Evolutionary conservation across 2,329 filamentous ascomycete genomes (phyloP).

Genomic region (Tolypocladium tropicale): DNA sequence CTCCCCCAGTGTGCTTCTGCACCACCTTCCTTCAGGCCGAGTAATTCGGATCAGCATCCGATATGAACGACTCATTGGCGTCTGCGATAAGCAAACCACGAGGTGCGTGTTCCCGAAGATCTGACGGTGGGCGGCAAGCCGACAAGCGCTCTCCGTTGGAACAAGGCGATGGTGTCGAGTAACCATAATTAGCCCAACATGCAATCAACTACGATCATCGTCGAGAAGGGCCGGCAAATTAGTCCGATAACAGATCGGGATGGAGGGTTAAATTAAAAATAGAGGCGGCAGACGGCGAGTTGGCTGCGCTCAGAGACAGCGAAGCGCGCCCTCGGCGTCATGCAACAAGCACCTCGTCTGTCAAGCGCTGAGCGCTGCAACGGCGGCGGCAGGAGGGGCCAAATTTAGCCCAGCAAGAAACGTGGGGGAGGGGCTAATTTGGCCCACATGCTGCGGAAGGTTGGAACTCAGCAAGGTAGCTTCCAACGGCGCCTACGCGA

Average conservation of each 20-base stretch:
- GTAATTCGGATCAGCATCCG: neutral
- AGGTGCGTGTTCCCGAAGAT: neutral
- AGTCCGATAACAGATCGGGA: constrained; percentile 4
- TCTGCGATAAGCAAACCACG: neutral
- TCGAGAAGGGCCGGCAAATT: constrained; percentile 1
- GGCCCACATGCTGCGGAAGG: neutral
- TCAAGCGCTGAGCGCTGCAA: neutral
- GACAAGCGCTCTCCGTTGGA: neutral
- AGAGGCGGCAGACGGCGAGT: constrained; percentile 8
- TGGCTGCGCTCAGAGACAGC: neutral
- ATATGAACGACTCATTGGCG: neutral
- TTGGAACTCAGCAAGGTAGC: too few species aligned
- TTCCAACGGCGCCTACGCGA: neutral
- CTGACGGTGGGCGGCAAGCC: neutral
- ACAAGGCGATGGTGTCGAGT: neutral
- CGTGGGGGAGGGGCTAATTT: constrained; percentile 7
- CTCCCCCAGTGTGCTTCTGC: neutral
- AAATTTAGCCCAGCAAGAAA: constrained; percentile 9
- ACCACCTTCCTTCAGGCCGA: neutral
- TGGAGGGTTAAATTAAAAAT: constrained; percentile 26
- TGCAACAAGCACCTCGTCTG: neutral
- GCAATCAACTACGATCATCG: neutral
- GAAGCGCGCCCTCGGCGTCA: neutral
- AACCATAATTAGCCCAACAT: neutral
- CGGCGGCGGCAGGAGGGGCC: neutral